Evolutionary conservation across 2,329 filamentous ascomycete genomes (phyloP).

Genomic region (Ceratocystis cubensis): DNA sequence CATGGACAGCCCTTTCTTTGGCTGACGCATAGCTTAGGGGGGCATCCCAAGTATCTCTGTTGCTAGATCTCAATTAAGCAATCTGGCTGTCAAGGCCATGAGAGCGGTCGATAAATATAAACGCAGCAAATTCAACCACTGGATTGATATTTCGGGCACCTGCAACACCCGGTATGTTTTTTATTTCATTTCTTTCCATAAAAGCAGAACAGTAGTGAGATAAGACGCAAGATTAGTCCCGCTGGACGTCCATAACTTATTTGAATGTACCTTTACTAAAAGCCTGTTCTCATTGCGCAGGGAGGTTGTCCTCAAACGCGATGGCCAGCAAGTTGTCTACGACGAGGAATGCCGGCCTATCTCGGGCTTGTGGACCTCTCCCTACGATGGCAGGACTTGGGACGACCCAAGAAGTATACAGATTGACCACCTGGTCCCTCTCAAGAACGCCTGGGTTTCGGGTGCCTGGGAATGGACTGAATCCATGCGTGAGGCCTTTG

Average conservation of each 20-base stretch:
- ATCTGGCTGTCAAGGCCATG: slow-evolving; percentile 44
- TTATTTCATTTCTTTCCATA: no score
- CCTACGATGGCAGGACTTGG: slow-evolving; percentile 64
- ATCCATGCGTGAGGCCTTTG: slow-evolving; percentile 51
- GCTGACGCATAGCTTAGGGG: slow-evolving; percentile 30
- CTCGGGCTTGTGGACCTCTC: slow-evolving; percentile 56
- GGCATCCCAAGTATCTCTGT: slow-evolving; percentile 48
- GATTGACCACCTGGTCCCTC: slow-evolving; percentile 72
- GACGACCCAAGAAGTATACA: slow-evolving; percentile 57
- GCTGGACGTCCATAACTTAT: background rate
- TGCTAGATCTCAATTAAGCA: slow-evolving; percentile 46
- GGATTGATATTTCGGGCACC: slow-evolving; percentile 50
- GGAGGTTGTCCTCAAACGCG: slow-evolving; percentile 60
- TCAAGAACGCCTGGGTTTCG: slow-evolving; percentile 71
- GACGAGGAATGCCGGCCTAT: slow-evolving; percentile 49
- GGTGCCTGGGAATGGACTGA: slow-evolving; percentile 63
- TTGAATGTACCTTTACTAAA: background rate
- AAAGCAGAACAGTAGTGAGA: no score
- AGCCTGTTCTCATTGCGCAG: slow-evolving; percentile 23
- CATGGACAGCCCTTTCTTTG: background rate
- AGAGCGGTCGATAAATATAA: slow-evolving; percentile 46
- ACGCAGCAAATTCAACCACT: slow-evolving; percentile 58
- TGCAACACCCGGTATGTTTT: slow-evolving; percentile 53
- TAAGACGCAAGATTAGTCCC: background rate
- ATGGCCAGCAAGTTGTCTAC: slow-evolving; percentile 51